Evolutionary conservation across 257 asterid species (phyloP).

Genomic region (Nemophila menziesii): DNA sequence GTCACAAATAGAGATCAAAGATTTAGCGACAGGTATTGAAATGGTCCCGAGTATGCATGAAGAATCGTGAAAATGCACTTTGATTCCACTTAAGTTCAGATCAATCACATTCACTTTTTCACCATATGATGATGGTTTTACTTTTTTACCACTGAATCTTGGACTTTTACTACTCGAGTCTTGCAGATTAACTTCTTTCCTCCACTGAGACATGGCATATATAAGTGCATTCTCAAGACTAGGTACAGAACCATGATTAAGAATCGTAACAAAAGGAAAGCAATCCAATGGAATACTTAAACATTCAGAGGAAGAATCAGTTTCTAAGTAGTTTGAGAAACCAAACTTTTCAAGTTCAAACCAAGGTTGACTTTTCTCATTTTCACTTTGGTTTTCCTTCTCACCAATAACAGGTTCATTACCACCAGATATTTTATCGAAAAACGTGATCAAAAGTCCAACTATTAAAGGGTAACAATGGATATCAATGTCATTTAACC

Average conservation of each 20-base stretch:
- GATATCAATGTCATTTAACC: constrained; percentile 42
- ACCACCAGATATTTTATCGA: constrained; percentile 29
- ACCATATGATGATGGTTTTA: constrained; percentile 11
- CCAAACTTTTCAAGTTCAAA: constrained; percentile 19
- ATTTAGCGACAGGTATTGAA: constrained; percentile 42
- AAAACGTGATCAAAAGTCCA: constrained; percentile 42
- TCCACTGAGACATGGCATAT: constrained; percentile 29
- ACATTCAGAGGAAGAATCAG: constrained; percentile 30
- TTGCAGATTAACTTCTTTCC: constrained; percentile 23
- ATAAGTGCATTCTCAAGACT: constrained; percentile 26
- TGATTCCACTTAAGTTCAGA: constrained; percentile 33
- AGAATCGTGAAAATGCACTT: constrained; percentile 77
- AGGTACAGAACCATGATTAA: constrained; percentile 20
- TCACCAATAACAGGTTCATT: constrained; percentile 25
- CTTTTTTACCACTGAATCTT: constrained; percentile 17
- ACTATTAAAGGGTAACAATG: constrained; percentile 70
- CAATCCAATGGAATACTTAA: constrained; percentile 30
- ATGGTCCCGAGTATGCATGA: constrained; percentile 57
- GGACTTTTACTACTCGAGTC: constrained; percentile 20
- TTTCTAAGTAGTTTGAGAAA: constrained; percentile 21
- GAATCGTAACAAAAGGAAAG: constrained; percentile 26
- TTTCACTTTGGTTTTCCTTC: constrained; percentile 19
- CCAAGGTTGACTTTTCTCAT: constrained; percentile 19
- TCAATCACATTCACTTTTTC: constrained; percentile 27
- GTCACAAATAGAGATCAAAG: constrained; percentile 28